Base-by-base conservation (phyloP, 139 green algal species). In the Coelastrella sp. region DNA sequence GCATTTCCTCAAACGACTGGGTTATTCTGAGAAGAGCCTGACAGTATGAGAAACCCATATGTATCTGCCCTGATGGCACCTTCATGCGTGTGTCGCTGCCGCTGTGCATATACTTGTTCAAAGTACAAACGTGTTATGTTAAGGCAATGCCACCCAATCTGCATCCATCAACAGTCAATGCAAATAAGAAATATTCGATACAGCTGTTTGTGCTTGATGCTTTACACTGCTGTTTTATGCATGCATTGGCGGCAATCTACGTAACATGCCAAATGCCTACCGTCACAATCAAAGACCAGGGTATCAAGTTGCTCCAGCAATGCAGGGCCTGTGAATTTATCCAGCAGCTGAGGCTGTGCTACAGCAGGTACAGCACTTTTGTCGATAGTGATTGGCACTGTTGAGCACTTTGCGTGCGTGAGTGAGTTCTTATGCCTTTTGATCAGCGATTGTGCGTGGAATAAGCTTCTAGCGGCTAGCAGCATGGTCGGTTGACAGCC, bases 201-300 rank as follows among this genome's bases (percentile, higher is more conserved):
- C 35, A 49, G 35, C 35, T 49, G 35, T 3, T 49, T 5, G 35
- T 49, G 35, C 35, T 49, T 49, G 22, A 27, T 78, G 72, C 56
- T 11, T n/a, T n/a, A 61, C n/a, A 25, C 58, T 15, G 14, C 8
- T 73, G 19, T 22, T 11, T n/a, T 7, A 9, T 72, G 78, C 8
- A 10, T 15, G 58, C 9, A 35, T 12, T 6, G 7, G 6, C n/a
- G 6, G 7, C n/a, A 57, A 22, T 35, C 27, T 14, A 60, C 27
- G 19, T 57, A 11, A 7, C n/a, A 49, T 22, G 0, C n/a, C 6
- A 11, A 73, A 24, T 12, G 6, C 79, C 15, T 35, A 88, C 85
- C 87, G 58, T 97, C 95, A n/a, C 92, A 95, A 89, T 97, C 95
- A 7, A 97, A 89, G 7, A 97, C 89, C 0, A 96, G 9, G 0